phyloP scores from a whole-genome alignment of 2,329 filamentous ascomycete species.

The Arthrobotrys sphaeroides region DNA sequence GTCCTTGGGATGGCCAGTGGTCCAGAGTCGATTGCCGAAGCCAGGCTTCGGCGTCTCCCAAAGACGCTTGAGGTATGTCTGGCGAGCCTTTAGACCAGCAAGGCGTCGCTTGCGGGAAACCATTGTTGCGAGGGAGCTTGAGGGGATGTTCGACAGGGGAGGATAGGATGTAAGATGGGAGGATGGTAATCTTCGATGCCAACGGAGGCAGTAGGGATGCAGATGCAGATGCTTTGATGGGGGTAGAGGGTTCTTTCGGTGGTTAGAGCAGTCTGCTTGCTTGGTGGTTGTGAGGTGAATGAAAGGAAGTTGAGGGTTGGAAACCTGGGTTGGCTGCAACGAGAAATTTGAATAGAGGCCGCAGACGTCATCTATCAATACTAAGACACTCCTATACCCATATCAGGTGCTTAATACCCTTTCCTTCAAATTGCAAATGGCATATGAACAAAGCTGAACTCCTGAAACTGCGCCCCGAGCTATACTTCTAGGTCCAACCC shows the following conservation, averaged over 20 bases:
- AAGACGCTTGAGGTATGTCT: slow-evolving; percentile 13
- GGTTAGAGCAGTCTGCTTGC: background rate
- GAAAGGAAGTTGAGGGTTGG: background rate
- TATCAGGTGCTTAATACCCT: no score
- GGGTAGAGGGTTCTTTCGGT: background rate
- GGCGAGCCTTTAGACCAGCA: slow-evolving; percentile 34
- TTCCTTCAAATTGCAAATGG: no score
- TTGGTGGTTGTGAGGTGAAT: background rate
- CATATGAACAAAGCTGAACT: no score
- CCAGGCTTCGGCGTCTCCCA: background rate
- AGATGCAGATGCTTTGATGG: background rate
- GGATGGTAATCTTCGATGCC: background rate
- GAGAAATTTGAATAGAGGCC: background rate
- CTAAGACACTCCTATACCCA: no score
- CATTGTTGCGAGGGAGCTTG: background rate
- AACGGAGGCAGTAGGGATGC: background rate
- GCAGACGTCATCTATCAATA: no score
- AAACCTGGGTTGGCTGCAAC: background rate
- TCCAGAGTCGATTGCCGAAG: slow-evolving; percentile 30
- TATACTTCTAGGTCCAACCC: no score
- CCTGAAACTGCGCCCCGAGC: no score
- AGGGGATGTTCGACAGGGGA: background rate
- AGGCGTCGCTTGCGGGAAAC: slow-evolving; percentile 24
- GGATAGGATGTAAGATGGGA: background rate
- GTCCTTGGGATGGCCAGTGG: background rate